phyloP scores from a whole-genome alignment of 768 basidiomycete species.

The Coprinellus aureogranulatus region DNA sequence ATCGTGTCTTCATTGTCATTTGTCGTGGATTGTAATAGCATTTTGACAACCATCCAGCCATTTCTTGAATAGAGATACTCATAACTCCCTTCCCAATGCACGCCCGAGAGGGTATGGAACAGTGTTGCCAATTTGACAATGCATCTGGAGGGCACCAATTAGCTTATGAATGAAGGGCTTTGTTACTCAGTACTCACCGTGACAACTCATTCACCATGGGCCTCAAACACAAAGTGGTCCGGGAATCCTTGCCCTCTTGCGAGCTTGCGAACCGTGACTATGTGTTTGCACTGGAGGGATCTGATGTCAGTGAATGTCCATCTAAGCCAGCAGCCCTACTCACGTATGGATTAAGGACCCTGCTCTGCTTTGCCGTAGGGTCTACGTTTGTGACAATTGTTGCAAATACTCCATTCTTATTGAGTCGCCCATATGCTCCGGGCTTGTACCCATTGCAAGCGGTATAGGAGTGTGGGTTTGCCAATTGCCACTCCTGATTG shows the following conservation, averaged over 20 bases:
- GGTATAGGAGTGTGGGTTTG: conserved; percentile 57
- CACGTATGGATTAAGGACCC: conserved; percentile 70
- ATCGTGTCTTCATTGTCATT: neutral
- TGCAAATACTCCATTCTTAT: conserved; percentile 54
- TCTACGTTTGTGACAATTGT: conserved; percentile 79
- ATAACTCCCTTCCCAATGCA: conserved; percentile 66
- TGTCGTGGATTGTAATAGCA: neutral
- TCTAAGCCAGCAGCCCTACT: conserved; percentile 1
- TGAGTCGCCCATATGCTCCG: conserved; percentile 62
- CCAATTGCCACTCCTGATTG: conserved; percentile 55
- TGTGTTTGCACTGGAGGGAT: conserved; percentile 55
- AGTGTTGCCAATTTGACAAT: conserved; percentile 79
- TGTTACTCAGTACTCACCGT: conserved; percentile 60
- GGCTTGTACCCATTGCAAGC: conserved; percentile 51
- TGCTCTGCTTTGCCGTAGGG: conserved; percentile 74
- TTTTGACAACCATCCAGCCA: conserved; percentile 34
- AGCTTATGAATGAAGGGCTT: neutral
- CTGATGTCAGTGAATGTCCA: neutral
- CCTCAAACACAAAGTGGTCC: conserved; percentile 64
- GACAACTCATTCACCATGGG: conserved; percentile 49
- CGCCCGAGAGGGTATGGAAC: conserved; percentile 64
- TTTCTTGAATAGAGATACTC: conserved; percentile 46
- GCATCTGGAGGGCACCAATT: conserved; percentile 58
- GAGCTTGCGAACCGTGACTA: conserved; percentile 72
- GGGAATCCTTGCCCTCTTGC: conserved; percentile 83